phyloP scores from a whole-genome alignment of 805 yeast species.

The Candida ponderosae region DNA sequence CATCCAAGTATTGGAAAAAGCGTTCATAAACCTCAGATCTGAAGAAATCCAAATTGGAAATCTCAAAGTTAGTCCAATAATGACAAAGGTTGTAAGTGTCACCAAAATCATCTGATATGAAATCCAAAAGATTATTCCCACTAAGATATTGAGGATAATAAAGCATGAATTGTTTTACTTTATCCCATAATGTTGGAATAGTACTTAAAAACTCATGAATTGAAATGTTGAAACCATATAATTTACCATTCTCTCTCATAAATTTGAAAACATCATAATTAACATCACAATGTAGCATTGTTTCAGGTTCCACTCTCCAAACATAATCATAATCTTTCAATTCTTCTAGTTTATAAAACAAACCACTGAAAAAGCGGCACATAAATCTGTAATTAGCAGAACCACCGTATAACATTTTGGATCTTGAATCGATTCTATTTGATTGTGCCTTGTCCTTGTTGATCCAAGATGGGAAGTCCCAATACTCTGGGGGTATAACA shows the following conservation, averaged over 20 bases:
- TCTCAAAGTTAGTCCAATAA: conserved; percentile 76
- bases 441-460: conserved; percentile 22
- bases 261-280: conserved; percentile 54
- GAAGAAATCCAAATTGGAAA: conserved; percentile 67
- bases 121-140: conserved; percentile 51
- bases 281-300: conserved; percentile 51
- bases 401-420: conserved; percentile 36
- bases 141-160: conserved; percentile 34
- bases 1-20: conserved; percentile 57
- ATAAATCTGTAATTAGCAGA: conserved; percentile 61
- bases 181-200: conserved; percentile 57
- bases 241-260: conserved; percentile 46
- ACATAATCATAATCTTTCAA: conserved; percentile 56
- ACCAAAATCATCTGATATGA: conserved; percentile 57
- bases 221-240: conserved; percentile 62
- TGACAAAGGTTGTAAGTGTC: conserved; percentile 67
- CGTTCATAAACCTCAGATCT: conserved; percentile 47
- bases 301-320: conserved; percentile 76
- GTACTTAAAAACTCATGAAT: conserved; percentile 57
- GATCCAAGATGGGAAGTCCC: conserved; percentile 40
- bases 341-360: conserved; percentile 54
- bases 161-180: conserved; percentile 38
- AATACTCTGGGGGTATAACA: conserved; percentile 33
- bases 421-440: conserved; percentile 20
- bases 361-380: conserved; percentile 42